These are phyloP conservation scores for Rhizopogon roseolus DNA, from an alignment of 768 basidiomycete genomes.

Conservation along the genomic window DNA sequence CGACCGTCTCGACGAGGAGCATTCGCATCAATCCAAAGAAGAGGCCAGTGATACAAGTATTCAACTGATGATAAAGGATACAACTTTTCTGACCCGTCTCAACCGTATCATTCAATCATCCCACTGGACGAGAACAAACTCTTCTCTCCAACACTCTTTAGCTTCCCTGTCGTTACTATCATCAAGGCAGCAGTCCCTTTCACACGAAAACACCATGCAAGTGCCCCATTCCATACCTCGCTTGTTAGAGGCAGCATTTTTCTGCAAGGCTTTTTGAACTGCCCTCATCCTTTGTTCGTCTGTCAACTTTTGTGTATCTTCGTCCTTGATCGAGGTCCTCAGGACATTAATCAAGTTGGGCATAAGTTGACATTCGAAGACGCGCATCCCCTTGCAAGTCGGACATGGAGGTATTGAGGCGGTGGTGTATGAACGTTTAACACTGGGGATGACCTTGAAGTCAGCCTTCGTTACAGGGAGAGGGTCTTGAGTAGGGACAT, in stretches of 20 bases:
- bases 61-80: not conserved
- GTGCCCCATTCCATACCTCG: slow-evolving; percentile 95
- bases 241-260: slow-evolving; percentile 35
- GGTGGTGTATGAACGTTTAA: slow-evolving; percentile 51
- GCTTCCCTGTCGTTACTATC: slow-evolving; percentile 31
- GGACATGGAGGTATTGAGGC: slow-evolving; percentile 59
- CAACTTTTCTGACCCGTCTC: not conserved
- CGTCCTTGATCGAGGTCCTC: slow-evolving; percentile 23
- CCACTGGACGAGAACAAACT: slow-evolving; percentile 72
- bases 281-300: slow-evolving; percentile 69
- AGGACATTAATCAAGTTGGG: slow-evolving; percentile 87
- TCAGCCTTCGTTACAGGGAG: slow-evolving; percentile 56
- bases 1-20: not conserved
- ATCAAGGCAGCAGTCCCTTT: slow-evolving; percentile 64
- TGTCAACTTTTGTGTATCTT: slow-evolving; percentile 33
- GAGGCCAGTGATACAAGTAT: not conserved
- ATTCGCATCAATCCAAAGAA: not conserved
- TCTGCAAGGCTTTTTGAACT: slow-evolving; percentile 52
- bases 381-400: slow-evolving; percentile 57
- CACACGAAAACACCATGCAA: slow-evolving; percentile 84
- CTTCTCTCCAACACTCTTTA: slow-evolving; percentile 61
- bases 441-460: slow-evolving; percentile 45
- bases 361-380: slow-evolving; percentile 94
- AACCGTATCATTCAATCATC: slow-evolving; percentile 40
- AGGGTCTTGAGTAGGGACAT: slow-evolving; percentile 37